Conservation (phyloP, 371 early-diverging fungal genomes). For the Umbelopsis sp. region DNA sequence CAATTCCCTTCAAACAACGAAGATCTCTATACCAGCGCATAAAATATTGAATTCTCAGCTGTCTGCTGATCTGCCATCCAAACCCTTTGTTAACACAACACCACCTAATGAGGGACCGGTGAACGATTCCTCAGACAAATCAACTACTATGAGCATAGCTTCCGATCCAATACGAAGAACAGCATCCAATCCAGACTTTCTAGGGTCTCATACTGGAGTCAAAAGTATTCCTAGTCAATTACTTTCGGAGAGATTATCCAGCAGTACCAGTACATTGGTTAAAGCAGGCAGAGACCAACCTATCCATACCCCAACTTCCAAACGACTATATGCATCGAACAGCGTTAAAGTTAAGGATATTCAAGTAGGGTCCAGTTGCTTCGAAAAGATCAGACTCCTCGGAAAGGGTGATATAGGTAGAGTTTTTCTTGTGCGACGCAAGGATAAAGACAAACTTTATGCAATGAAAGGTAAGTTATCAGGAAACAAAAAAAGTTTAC, state of each 20-base stretch:
- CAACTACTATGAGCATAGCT: slow-evolving; percentile 41
- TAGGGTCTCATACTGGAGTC: slow-evolving; percentile 8
- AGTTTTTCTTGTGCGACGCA: slow-evolving; percentile 84
- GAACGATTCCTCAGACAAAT: slow-evolving; percentile 7
- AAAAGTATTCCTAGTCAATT: slow-evolving; percentile 3
- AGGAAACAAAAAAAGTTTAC: not conserved
- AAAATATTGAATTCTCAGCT: not conserved
- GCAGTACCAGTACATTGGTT: slow-evolving; percentile 1
- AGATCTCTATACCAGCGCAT: not conserved
- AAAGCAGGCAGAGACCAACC: not conserved
- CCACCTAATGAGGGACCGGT: not conserved
- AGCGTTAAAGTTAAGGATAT: slow-evolving; percentile 72
- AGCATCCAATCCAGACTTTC: slow-evolving; percentile 9
- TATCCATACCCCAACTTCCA: not conserved
- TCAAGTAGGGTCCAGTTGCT: slow-evolving; percentile 72
- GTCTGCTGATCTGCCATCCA: not conserved
- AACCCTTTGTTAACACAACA: not conserved
- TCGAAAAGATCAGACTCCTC: slow-evolving; percentile 76
- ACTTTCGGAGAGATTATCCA: slow-evolving; percentile 10
- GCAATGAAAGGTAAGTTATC: slow-evolving; percentile 78
- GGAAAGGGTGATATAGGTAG: slow-evolving; percentile 94
- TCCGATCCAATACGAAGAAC: slow-evolving; percentile 13
- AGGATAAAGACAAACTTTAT: slow-evolving; percentile 73
- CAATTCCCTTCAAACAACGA: not conserved
- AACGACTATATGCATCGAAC: slow-evolving; percentile 79